Base-by-base conservation (phyloP, 371 early-diverging fungal genomes). In the Gilbertella persicaria region DNA sequence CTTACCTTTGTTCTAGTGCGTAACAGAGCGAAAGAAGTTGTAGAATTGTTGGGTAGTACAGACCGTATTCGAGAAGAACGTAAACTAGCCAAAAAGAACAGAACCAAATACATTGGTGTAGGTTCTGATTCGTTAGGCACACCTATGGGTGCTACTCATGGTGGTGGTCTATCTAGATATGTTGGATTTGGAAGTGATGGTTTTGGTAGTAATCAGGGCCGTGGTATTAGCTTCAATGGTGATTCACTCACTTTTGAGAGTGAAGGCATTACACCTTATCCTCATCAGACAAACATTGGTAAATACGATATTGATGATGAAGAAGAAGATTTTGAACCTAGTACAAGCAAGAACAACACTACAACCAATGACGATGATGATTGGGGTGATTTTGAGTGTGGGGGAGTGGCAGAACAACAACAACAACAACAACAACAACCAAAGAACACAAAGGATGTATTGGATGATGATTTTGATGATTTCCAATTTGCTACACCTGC, bases 1-100 rank as follows among this genome's bases (percentile, higher is more conserved):
- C 19, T 24, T 26, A 41, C n/a, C 17, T 45, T 26, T 49, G 17
- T 38, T 28, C 14, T 59, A 92, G 92, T 97, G 33, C 89, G 93
- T 24, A 89, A 93, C 58, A 82, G 97, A 16, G 92, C 97, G 17
- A 93, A 91, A 64, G 94, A 96, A 71, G 78, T 98, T 36, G 77
- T 83, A 0, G 95, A 94, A 7, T 68, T 96, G 45, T 63, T 96
- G 21, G 80, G 79, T 39, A 81, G 91, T 64, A 83, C 79, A 21
- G 87, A 92, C 9, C 79, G 69, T 13, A 86, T 97, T 57, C 86
- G 84, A 30, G 77, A 75, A 13, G 98, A 98, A 58, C 84, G 98
- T 14, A 84, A 85, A 55, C 93, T 90, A 61, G 96, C 98, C 13
- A 88, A 86, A 61, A 82, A 79, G 28, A 97, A 93, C 66, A 82